Evolutionary conservation across 176 grass and related monocot genomes (phyloP).

Genomic region (Oryza australiensis): DNA sequence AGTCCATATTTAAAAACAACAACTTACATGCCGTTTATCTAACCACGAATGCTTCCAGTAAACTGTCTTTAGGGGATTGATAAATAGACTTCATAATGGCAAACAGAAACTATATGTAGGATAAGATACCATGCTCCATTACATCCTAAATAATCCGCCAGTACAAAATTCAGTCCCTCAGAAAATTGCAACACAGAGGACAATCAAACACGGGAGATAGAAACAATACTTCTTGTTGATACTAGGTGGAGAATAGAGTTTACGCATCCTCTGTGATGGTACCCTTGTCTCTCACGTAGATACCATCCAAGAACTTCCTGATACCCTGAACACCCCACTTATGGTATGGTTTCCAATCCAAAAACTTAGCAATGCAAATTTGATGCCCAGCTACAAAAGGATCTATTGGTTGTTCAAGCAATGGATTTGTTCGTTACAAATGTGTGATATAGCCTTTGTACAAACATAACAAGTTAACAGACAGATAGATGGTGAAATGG

Average conservation of each 20-base stretch:
- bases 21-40: background rate
- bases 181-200: constrained; percentile 30
- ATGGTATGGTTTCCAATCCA: background rate
- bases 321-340: background rate
- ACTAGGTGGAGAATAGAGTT: background rate
- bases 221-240: constrained; percentile 17
- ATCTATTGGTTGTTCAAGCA: background rate
- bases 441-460: background rate
- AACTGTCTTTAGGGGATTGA: constrained; percentile 6
- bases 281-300: constrained; percentile 78
- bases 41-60: background rate
- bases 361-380: background rate
- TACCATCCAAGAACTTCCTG: constrained; percentile 84
- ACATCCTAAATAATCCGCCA: constrained; percentile 35
- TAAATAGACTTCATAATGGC: background rate
- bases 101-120: constrained; percentile 12
- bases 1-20: no score
- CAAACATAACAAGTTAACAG: background rate
- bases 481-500: background rate
- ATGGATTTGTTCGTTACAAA: background rate
- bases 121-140: constrained; percentile 33
- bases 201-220: background rate
- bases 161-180: constrained; percentile 46
- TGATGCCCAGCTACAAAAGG: background rate
- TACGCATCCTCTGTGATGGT: constrained; percentile 56